phyloP scores from a whole-genome alignment of 352 stramenopile genomes.

The Pythium monospermum region DNA sequence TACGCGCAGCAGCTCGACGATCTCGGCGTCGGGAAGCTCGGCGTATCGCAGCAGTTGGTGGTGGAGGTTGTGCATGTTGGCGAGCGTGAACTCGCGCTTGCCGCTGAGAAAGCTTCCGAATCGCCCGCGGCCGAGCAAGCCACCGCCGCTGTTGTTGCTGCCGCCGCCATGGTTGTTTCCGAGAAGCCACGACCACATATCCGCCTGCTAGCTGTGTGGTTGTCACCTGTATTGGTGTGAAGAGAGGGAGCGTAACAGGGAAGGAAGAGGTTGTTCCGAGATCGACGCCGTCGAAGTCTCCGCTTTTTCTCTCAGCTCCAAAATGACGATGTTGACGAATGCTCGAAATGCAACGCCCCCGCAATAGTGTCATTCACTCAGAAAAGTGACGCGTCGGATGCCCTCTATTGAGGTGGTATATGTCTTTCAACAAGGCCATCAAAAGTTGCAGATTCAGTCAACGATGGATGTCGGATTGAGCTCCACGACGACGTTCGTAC shows the following conservation, averaged over 20 bases:
- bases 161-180: conserved; percentile 12
- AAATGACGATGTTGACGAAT: conserved; percentile 13
- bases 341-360: conserved; percentile 18
- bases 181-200: conserved; percentile 44
- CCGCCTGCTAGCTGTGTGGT: too few relatives aligned
- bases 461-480: background rate
- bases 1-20: conserved; percentile 80
- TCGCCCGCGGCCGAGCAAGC: conserved; percentile 17
- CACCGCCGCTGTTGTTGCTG: conserved; percentile 9
- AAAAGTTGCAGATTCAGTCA: too few relatives aligned
- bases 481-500: conserved; percentile 35
- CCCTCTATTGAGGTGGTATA: too few relatives aligned
- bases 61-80: conserved; percentile 75
- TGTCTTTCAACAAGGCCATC: too few relatives aligned
- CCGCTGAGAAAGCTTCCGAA: conserved; percentile 16
- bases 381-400: background rate
- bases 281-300: too few relatives aligned
- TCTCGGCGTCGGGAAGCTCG: conserved; percentile 57
- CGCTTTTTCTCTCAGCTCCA: too few relatives aligned
- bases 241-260: too few relatives aligned
- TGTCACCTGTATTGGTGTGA: too few relatives aligned
- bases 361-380: conserved; percentile 17
- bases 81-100: conserved; percentile 54
- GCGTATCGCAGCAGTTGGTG: conserved; percentile 51
- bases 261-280: too few relatives aligned